phyloP scores from a whole-genome alignment of 2,329 filamentous ascomycete species.

The Pseudocercospora eumusae region DNA sequence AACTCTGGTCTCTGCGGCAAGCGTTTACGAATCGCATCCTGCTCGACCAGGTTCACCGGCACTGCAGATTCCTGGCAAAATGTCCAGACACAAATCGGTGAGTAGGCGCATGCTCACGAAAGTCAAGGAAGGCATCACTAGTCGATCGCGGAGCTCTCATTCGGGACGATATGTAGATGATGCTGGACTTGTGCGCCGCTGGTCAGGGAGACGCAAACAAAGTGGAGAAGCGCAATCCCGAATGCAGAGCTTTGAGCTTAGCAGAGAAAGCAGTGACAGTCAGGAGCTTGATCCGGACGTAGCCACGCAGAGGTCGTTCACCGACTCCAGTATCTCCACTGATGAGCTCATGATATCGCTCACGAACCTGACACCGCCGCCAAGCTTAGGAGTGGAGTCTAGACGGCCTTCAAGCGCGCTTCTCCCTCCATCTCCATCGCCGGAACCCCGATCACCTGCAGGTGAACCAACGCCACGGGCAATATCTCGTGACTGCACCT shows the following conservation, averaged over 20 bases:
- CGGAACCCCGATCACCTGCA: slow-evolving; percentile 17
- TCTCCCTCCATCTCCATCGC: slow-evolving; percentile 17
- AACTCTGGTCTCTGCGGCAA: slow-evolving; percentile 17
- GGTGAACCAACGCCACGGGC: slow-evolving; percentile 29
- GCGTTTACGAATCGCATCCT: neutral
- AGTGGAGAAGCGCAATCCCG: slow-evolving; percentile 29
- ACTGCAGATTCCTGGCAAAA: slow-evolving; percentile 19
- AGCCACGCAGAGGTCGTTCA: slow-evolving; percentile 30
- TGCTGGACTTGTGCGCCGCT: slow-evolving; percentile 33
- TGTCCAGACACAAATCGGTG: slow-evolving; percentile 38
- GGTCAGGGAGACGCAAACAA: slow-evolving; percentile 35
- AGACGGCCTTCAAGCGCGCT: slow-evolving; percentile 17
- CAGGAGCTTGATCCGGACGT: slow-evolving; percentile 18
- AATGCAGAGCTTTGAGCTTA: slow-evolving; percentile 36
- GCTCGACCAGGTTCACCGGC: slow-evolving; percentile 11
- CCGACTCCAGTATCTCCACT: slow-evolving; percentile 35
- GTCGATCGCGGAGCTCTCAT: slow-evolving; percentile 34
- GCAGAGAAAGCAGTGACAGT: slow-evolving; percentile 33
- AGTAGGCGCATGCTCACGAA: slow-evolving; percentile 41
- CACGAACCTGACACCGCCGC: slow-evolving; percentile 22
- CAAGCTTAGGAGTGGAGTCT: slow-evolving; percentile 7
- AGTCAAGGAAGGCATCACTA: slow-evolving; percentile 39
- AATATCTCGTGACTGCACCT: slow-evolving; percentile 2
- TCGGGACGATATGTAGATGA: slow-evolving; percentile 33
- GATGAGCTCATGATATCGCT: slow-evolving; percentile 24